Evolutionary conservation across 1,284 basidiomycete genomes (phyloP).

Genomic region (Cystobasidium sp.): DNA sequence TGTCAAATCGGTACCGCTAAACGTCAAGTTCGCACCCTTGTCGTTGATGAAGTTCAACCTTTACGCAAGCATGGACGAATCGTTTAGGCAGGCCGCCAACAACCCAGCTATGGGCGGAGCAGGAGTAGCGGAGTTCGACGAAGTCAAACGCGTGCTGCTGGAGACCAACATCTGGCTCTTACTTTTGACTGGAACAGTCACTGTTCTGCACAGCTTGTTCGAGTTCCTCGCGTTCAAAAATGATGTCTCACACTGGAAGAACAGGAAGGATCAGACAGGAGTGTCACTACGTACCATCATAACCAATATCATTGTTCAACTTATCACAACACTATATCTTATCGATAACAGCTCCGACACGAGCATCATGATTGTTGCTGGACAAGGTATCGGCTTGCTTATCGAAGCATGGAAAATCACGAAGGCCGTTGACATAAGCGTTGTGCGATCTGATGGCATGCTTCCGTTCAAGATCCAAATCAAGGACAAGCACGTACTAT

Average conservation of each 20-base stretch:
- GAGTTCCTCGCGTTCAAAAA: slow-evolving; percentile 90
- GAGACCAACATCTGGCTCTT: slow-evolving; percentile 94
- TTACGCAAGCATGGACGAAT: slow-evolving; percentile 56
- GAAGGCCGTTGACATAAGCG: slow-evolving; percentile 75
- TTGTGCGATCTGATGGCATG: slow-evolving; percentile 66
- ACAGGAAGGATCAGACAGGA: slow-evolving; percentile 67
- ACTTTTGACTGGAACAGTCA: slow-evolving; percentile 72
- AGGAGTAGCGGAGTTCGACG: slow-evolving; percentile 77
- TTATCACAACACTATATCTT: slow-evolving; percentile 87
- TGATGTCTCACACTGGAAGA: slow-evolving; percentile 83
- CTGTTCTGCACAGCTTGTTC: slow-evolving; percentile 85
- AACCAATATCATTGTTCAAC: slow-evolving; percentile 66
- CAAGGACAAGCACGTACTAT: slow-evolving; percentile 89
- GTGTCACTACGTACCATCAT: slow-evolving; percentile 68
- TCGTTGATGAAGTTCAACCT: slow-evolving; percentile 56
- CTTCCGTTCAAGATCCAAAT: slow-evolving; percentile 81
- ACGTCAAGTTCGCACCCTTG: slow-evolving; percentile 81
- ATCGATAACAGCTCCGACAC: slow-evolving; percentile 95
- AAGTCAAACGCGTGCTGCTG: slow-evolving; percentile 84
- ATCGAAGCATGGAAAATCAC: slow-evolving; percentile 94
- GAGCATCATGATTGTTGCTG: slow-evolving; percentile 84
- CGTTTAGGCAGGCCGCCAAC: slow-evolving; percentile 66
- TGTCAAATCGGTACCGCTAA: slow-evolving; percentile 63
- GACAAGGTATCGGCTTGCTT: slow-evolving; percentile 66
- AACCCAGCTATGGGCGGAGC: slow-evolving; percentile 45